Evolutionary conservation across 2,329 filamentous ascomycete species (phyloP).

Genomic region (Amauroascus verrucosus): DNA sequence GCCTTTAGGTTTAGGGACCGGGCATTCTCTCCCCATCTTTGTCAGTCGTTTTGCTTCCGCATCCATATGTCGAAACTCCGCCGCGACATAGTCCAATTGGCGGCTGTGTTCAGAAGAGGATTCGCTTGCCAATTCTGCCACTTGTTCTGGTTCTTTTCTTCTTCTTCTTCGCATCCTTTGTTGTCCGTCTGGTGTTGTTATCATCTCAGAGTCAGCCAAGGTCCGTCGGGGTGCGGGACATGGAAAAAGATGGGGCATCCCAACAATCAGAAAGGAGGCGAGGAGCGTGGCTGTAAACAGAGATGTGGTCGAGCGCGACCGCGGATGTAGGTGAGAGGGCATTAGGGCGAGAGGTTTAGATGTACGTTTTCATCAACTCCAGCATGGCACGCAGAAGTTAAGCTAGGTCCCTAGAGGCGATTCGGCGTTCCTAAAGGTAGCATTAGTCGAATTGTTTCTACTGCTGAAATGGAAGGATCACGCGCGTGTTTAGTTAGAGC

Average conservation of each 20-base stretch:
- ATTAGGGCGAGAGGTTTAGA: conserved; percentile 39
- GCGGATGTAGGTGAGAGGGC: conserved; percentile 79
- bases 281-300: conserved; percentile 90
- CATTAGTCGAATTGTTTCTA: not conserved
- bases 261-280: conserved; percentile 85
- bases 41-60: conserved; percentile 32
- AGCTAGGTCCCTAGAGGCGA: not conserved
- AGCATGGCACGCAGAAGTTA: not conserved
- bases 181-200: conserved; percentile 34
- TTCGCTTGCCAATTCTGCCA: not conserved
- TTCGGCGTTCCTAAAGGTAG: not conserved
- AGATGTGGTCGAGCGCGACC: conserved; percentile 84
- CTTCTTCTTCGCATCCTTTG: conserved; percentile 29
- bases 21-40: conserved; percentile 61
- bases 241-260: conserved; percentile 76
- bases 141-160: conserved; percentile 21
- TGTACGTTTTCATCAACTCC: not conserved
- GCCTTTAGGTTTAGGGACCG: conserved; percentile 80
- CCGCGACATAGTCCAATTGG: conserved; percentile 32
- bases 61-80: conserved; percentile 34
- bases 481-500: not conserved
- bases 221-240: conserved; percentile 72
- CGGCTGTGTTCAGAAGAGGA: not conserved
- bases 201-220: conserved; percentile 57
- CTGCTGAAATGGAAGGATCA: too few species aligned